Base-by-base conservation (phyloP, 805 yeast genomes). In the Candida bentonensis region DNA sequence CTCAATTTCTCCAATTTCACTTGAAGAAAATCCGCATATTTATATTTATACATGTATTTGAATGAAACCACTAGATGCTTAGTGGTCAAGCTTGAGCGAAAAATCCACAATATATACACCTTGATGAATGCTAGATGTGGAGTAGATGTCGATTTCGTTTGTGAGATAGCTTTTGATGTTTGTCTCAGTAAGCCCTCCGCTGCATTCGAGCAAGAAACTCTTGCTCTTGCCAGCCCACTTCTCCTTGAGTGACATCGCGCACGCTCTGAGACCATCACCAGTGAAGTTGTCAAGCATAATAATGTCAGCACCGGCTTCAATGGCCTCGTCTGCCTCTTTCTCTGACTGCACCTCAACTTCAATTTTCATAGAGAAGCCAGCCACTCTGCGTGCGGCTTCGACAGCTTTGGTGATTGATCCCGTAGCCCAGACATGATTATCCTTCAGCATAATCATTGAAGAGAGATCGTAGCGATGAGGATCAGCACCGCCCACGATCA, bases 391-490 rank as follows among this genome's bases (percentile, higher is more conserved):
- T 1, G 97, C 96, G 47, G 72, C 70, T 26, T 64, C 53, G 4
- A 89, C 89, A 1, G 97, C 96, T 41, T 72, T 66, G 2, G 94
- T 82, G 49, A 88, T 89, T 23, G 95, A 85, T 0, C 96, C 96
- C 2, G 94, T 83, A 3, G 95, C 79, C 78, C 92, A 83, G 34
- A 88, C 73, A 58, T 89, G 97, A 61, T 88, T 88, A 58, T 88
- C 97, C 61, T 88, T 88, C 53, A 88, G 72, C 97, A 89, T 88
- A 2, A 89, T 88, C 97, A 88, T 88, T 1, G 92, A 75, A 40
- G 92, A 79, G 46, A 88, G 73, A 59, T 89, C 96, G 58, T 85
- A 85, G 50, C 97, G 71, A 61, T 88, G 97, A 45, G 92, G 73
- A 58, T 88, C 97, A 45, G 85, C 82, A 2, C 96, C 96, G 25